Evolutionary conservation across 768 basidiomycete species (phyloP).

Genomic region (Calvatia gigantea): DNA sequence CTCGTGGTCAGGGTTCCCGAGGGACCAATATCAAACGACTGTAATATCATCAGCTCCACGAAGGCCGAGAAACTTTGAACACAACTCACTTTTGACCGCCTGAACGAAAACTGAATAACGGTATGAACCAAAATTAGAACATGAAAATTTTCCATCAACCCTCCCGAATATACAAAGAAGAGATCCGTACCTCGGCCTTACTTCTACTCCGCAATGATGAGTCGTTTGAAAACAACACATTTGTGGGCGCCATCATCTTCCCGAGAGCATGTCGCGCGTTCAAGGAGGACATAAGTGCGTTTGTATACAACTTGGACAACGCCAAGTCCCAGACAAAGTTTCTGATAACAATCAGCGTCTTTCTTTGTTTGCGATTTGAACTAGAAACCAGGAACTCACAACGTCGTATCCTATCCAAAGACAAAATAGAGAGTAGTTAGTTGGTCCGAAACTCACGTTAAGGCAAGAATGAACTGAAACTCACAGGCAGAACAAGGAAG

Average conservation of each 20-base stretch:
- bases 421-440: too few species aligned
- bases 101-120: background rate
- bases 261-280: constrained; percentile 38
- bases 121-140: too few species aligned
- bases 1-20: background rate
- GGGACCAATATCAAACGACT: background rate
- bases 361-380: background rate
- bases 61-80: background rate
- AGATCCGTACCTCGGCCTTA: background rate
- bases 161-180: background rate
- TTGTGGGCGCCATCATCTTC: constrained; percentile 13
- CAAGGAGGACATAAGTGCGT: constrained; percentile 45
- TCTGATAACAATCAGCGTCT: constrained; percentile 16
- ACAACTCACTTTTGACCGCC: constrained; percentile 5
- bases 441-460: too few species aligned
- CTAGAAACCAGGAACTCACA: constrained; percentile 27
- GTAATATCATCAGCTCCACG: background rate
- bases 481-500: constrained; percentile 23
- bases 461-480: constrained; percentile 4
- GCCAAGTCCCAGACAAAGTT: constrained; percentile 50
- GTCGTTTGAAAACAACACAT: constrained; percentile 17
- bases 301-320: constrained; percentile 45
- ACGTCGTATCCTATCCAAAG: constrained; percentile 33
- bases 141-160: background rate
- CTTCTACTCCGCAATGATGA: background rate